Conservation (phyloP, 352 stramenopile genomes). For the Globisporangium perplexum region DNA sequence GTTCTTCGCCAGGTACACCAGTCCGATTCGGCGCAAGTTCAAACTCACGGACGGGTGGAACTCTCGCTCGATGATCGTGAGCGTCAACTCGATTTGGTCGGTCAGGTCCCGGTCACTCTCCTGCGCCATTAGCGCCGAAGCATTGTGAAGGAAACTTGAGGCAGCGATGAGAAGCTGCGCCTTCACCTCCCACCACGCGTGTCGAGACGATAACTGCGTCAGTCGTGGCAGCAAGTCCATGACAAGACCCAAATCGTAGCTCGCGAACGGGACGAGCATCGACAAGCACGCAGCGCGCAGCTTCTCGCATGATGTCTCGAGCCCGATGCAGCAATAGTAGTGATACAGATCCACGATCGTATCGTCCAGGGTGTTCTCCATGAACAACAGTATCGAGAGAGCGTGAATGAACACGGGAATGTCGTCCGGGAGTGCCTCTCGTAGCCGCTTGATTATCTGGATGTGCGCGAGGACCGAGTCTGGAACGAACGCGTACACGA, state of each 20-base stretch:
- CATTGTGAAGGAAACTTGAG: slow-evolving; percentile 45
- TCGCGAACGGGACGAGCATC: slow-evolving; percentile 59
- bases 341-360: slow-evolving; percentile 79
- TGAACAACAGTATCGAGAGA: slow-evolving; percentile 58
- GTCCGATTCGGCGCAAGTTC: slow-evolving; percentile 56
- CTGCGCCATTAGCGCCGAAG: slow-evolving; percentile 10
- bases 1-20: slow-evolving; percentile 51
- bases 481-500: slow-evolving; percentile 59
- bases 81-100: slow-evolving; percentile 60
- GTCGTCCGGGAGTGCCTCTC: slow-evolving; percentile 49
- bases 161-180: slow-evolving; percentile 65
- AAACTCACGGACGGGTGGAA: slow-evolving; percentile 49
- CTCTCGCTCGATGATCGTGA: slow-evolving; percentile 71
- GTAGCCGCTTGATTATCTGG: slow-evolving; percentile 71
- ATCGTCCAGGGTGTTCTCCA: slow-evolving; percentile 67
- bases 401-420: slow-evolving; percentile 75
- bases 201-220: slow-evolving; percentile 48
- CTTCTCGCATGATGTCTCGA: slow-evolving; percentile 68
- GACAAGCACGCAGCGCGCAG: slow-evolving; percentile 69
- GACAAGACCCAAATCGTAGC: slow-evolving; percentile 40
- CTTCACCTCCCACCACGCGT: slow-evolving; percentile 85
- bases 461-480: slow-evolving; percentile 52
- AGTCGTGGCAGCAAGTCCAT: slow-evolving; percentile 58
- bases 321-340: slow-evolving; percentile 85
- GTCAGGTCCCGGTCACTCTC: slow-evolving; percentile 32